phyloP scores from a whole-genome alignment of 192 early-diverging fungal species.

The Rhizophagus clarus region DNA sequence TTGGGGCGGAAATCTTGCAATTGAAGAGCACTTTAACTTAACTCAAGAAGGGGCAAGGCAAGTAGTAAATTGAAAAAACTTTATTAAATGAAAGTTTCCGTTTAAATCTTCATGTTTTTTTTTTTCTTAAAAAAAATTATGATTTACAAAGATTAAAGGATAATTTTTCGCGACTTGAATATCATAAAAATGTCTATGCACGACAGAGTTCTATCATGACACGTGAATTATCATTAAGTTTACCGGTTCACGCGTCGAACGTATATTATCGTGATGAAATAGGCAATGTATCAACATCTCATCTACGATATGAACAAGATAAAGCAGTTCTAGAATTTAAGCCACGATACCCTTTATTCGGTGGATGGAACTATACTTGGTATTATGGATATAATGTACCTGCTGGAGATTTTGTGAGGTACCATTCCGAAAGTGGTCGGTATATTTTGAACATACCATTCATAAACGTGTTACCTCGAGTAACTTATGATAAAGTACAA shows the following conservation, averaged over 20 bases:
- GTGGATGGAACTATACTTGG: slow-evolving; percentile 98
- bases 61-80: slow-evolving; percentile 26
- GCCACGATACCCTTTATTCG: slow-evolving; percentile 93
- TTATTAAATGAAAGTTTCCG: neutral
- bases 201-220: slow-evolving; percentile 55
- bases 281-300: slow-evolving; percentile 96
- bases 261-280: slow-evolving; percentile 89
- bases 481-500: slow-evolving; percentile 64
- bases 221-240: slow-evolving; percentile 44
- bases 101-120: slow-evolving; percentile 27
- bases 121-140: neutral
- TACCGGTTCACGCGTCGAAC: slow-evolving; percentile 68
- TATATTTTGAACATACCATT: slow-evolving; percentile 75
- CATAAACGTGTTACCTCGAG: slow-evolving; percentile 62
- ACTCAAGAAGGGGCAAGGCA: slow-evolving; percentile 80
- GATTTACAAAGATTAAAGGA: slow-evolving; percentile 47
- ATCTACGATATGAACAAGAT: slow-evolving; percentile 49
- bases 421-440: slow-evolving; percentile 41
- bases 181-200: slow-evolving; percentile 48
- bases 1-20: slow-evolving; percentile 77
- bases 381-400: slow-evolving; percentile 89
- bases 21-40: slow-evolving; percentile 82
- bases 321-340: slow-evolving; percentile 70
- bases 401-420: slow-evolving; percentile 63
- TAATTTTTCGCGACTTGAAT: slow-evolving; percentile 76